Base-by-base conservation (phyloP, 306 rosid genomes). In the Vigna radiata region DNA sequence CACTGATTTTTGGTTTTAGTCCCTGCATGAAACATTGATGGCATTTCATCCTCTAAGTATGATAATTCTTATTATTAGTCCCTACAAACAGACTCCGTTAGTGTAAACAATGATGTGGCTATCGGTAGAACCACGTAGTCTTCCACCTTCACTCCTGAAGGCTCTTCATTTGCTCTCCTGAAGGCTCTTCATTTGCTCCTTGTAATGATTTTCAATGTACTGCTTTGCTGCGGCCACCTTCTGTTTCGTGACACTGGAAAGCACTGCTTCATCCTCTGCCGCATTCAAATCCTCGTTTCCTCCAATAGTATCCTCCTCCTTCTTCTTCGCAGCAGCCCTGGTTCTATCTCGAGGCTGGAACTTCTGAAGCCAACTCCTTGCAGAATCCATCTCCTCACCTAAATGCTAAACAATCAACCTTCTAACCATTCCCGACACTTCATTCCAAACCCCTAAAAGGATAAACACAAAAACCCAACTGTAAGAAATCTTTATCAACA, bases 141-240 rank as follows among this genome's bases (percentile, higher is more conserved):
- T n/a, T n/a, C n/a, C n/a, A n/a, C n/a, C n/a, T n/a, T n/a, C n/a
- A n/a, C n/a, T n/a, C n/a, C n/a, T n/a, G n/a, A n/a, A n/a, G n/a
- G n/a, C n/a, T n/a, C n/a, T n/a, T n/a, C n/a, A n/a, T n/a, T n/a
- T n/a, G n/a, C 99, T 91, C 77, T 96, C 99, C 82, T 91, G 98
- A 67, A 96, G 90, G 73, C 72, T 92, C 89, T 91, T 96, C 98
- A 86, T 92, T 80, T 96, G 98, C 88, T 92, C 99, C 89, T 96
- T 96, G 85, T 96, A 96, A 82, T 92, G 97, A 31, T 92, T 96
- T 85, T 96, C 99, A 39, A 96, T 96, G 73, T 90, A 96, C 87
- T 96, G 98, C 80, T 96, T 96, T 2, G 99, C 98, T 1, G 94
- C 98, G 0, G 94, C 94, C 53, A 80, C 99, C 86, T 88, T 96